Conservation (phyloP, 306 rosid species). For the Sicyos edulis region DNA sequence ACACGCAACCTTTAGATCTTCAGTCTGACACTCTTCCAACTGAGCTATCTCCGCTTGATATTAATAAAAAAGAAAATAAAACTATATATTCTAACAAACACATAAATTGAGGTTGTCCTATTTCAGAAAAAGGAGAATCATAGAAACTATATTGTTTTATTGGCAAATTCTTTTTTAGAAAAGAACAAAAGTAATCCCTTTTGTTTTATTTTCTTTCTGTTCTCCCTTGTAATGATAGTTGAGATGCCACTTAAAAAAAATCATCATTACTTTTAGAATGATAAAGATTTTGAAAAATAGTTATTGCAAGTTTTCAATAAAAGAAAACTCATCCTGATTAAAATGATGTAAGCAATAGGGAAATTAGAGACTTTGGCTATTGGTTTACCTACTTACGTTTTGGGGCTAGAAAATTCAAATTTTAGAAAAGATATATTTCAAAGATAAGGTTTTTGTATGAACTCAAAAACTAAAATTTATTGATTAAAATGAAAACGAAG, state of each 20-base stretch:
- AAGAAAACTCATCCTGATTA: neutral
- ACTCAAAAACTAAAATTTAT: neutral
- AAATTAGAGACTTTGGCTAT: neutral
- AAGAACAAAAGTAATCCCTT: neutral
- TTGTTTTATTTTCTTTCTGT: no score
- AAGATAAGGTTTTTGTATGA: neutral
- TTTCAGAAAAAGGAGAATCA: neutral
- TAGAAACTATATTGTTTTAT: neutral
- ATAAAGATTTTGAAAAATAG: neutral
- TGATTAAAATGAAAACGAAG: conserved; percentile 4
- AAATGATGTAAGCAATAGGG: neutral
- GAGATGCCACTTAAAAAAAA: no score
- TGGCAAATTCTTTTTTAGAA: neutral
- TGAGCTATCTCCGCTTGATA: no score
- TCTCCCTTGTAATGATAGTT: neutral
- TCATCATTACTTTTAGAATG: no score
- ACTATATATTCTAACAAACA: no score
- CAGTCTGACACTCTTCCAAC: no score
- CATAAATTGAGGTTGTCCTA: neutral
- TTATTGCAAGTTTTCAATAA: neutral
- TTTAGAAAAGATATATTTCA: neutral
- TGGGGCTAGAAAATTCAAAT: neutral
- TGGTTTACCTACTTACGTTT: neutral
- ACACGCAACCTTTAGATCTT: no score
- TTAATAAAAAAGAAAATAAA: no score